Base-by-base conservation (phyloP, 768 basidiomycete genomes). In the Pholiota microspora region DNA sequence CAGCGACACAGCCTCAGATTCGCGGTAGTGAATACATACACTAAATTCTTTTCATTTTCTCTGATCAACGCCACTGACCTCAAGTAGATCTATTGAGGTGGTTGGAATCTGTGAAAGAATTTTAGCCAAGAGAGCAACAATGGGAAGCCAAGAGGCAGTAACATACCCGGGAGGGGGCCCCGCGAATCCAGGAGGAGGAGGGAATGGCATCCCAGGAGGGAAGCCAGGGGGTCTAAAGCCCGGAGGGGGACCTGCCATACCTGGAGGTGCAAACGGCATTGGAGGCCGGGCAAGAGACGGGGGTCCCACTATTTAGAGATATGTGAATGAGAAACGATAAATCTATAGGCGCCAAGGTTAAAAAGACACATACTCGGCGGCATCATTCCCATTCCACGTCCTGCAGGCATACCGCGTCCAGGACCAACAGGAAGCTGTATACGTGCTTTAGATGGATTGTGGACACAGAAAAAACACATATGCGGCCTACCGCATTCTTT, bases 321-420 rank as follows among this genome's bases (percentile, higher is more conserved):
- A 45, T 54, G 59, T 62, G 58, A 60, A 62, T 56, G 34, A 59
- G 25, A 16, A 32, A 44, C 12, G 50, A n/a, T 9, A 44, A 40
- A 23, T 6, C 1, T 21, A 42, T 42, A 45, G 15, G 27, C 27
- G 23, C 42, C 29, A 21, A 25, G 49, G 16, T 18, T 10, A 18
- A 8, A 7, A 42, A 23, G 55, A 7, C 54, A 78, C 88, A 53
- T 69, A 90, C 89, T 82, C 1, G 89, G 87, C 52, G 89, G 90
- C 83, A 92, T 85, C 89, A 92, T 94, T 52, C 93, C 92, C 85
- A 98, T 96, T 54, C 96, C 96, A 63, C 96, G 87, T 61, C 96
- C 95, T 36, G 95, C 96, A 68, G 95, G 93, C 79, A 94, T 88
- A 62, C 95, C 96, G 58, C 92, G 85, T 59, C 96, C 96, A 67